phyloP scores from a whole-genome alignment of 1,139 yeast species.

The Cylindricascospora bacillispora region DNA sequence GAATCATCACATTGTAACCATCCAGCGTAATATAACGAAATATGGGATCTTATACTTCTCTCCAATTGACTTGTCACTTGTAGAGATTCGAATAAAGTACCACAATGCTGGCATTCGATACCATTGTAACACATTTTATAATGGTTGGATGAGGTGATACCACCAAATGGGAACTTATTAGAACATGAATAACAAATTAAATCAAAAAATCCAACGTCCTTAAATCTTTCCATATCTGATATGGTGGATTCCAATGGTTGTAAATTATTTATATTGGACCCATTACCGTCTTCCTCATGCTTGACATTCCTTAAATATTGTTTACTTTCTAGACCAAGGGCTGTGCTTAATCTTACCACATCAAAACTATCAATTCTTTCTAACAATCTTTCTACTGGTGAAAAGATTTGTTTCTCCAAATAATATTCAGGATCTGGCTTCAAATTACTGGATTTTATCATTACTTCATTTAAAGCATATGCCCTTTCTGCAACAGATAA shows the following conservation, averaged over 20 bases:
- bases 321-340: conserved; percentile 65
- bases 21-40: conserved; percentile 70
- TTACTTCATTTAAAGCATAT: conserved; percentile 59
- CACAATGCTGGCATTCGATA: conserved; percentile 55
- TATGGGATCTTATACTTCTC: conserved; percentile 49
- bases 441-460: conserved; percentile 37
- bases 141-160: conserved; percentile 49
- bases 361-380: conserved; percentile 85
- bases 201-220: conserved; percentile 42
- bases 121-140: conserved; percentile 57
- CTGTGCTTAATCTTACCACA: conserved; percentile 59
- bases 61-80: conserved; percentile 65
- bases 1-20: conserved; percentile 78
- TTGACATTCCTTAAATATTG: conserved; percentile 48
- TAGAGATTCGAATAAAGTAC: conserved; percentile 36
- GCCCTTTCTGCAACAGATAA: conserved; percentile 54
- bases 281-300: conserved; percentile 29
- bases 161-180: conserved; percentile 52
- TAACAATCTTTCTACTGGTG: conserved; percentile 81
- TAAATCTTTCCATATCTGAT: conserved; percentile 72
- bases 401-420: conserved; percentile 76
- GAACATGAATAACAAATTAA: conserved; percentile 56
- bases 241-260: conserved; percentile 74
- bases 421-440: conserved; percentile 70
- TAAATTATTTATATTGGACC: conserved; percentile 34